Base-by-base conservation (phyloP, 1,284 basidiomycete species). In the Sphagnurus paluster region DNA sequence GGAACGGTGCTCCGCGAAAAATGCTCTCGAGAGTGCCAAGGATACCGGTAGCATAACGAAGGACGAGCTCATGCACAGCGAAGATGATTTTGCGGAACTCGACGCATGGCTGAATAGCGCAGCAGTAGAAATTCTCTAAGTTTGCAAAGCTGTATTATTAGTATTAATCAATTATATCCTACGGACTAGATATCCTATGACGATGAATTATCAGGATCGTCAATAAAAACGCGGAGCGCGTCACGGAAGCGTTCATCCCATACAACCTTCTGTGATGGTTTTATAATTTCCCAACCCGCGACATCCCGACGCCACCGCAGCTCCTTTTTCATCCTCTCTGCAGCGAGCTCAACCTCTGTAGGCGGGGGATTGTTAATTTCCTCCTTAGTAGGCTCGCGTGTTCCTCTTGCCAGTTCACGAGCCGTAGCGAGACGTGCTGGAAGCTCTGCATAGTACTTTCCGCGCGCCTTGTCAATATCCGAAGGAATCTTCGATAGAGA, bases 291-390 rank as follows among this genome's bases (percentile, higher is more conserved):
- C 82, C 85, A 96, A 1, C 89, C 93, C 48, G 77, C 76, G 53
- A 87, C 71, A 53, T 90, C 84, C 21, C 78, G 77, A 41, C 78
- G 77, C 94, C 94, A 98, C 53, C 84, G 76, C 56, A 83, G 66
- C 72, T 98, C 94, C 70, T 93, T 94, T 67, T 87, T 87, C 66
- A 91, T 66, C 49, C 92, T 74, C 68, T 94, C 90, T 17, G 84
- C 83, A 38, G 84, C 79, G 40, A 98, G 74, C 60, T 96, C 90
- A 19, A 90, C 83, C 67, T 98, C 92, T 1, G 87, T 93, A 28
- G 82, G 84, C 5, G 94, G 91, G 2, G 92, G 90, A 56, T 90
- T 82, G 34, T 78, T 78, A 49, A 72, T 65, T 69, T 98, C 95
- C 47, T 90, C 87, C 61, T 89, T 88, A 5, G 90, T 95, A 13